Evolutionary conservation across 2,329 filamentous ascomycete genomes (phyloP).

Genomic region (Sporothrix brunneoviolacea): DNA sequence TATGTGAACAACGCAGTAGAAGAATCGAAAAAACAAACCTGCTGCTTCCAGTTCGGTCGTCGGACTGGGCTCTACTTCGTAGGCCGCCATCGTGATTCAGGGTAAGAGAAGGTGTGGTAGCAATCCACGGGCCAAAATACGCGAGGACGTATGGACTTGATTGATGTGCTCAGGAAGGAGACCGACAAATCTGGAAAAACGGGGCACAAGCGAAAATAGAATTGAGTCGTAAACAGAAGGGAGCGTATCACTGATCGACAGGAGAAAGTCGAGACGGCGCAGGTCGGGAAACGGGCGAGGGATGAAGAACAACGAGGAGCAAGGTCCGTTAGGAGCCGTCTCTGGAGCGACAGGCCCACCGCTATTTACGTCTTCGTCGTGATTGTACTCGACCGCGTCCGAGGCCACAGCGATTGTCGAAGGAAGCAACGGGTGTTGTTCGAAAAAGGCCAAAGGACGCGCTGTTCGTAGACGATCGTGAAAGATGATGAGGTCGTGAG

Average conservation of each 20-base stretch:
- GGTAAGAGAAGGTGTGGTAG: neutral
- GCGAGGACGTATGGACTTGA: neutral
- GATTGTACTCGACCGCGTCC: no score
- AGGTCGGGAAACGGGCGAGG: no score
- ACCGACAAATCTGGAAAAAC: no score
- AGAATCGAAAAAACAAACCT: neutral
- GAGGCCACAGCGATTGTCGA: neutral
- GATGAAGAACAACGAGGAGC: no score
- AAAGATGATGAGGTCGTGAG: neutral
- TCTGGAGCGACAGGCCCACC: no score
- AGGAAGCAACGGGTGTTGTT: neutral
- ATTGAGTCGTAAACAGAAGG: no score
- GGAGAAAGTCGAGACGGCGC: no score
- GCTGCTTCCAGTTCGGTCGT: neutral
- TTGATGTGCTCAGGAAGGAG: neutral
- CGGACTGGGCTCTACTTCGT: neutral
- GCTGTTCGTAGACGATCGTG: constrained; percentile 1
- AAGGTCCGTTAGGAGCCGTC: no score
- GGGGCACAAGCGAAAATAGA: no score
- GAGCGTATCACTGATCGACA: no score
- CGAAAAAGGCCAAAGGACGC: neutral
- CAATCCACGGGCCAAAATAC: no score
- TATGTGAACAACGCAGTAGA: neutral
- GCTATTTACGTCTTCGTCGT: no score
- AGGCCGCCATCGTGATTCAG: neutral